These are phyloP conservation scores for Tuber melanosporum DNA, from an alignment of 495 filamentous ascomycete species.

Conservation along the genomic window DNA sequence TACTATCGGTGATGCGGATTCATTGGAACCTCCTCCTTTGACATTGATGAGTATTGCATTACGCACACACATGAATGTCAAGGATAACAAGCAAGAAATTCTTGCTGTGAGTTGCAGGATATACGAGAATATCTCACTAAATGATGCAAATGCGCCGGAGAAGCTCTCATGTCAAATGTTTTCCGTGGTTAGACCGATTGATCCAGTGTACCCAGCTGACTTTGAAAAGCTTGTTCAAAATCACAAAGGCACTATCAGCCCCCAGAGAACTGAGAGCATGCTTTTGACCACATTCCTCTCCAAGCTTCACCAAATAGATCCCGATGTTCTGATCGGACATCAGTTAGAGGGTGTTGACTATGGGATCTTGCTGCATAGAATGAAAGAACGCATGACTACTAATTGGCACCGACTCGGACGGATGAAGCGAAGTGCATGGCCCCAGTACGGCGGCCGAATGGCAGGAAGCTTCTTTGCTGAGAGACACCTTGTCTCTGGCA, in stretches of 20 bases:
- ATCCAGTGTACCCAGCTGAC: constrained; percentile 67
- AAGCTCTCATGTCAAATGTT: constrained; percentile 83
- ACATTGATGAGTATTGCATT: constrained; percentile 91
- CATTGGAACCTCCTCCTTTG: constrained; percentile 70
- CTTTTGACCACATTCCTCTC: constrained; percentile 83
- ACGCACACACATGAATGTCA: constrained; percentile 78
- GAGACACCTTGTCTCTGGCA: constrained; percentile 78
- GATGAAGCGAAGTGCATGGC: constrained; percentile 78
- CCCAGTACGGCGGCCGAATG: constrained; percentile 74
- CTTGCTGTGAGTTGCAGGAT: constrained; percentile 81
- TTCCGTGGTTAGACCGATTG: constrained; percentile 78
- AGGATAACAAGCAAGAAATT: constrained; percentile 95
- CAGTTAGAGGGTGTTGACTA: constrained; percentile 95
- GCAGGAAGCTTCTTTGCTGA: constrained; percentile 87
- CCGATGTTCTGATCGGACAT: constrained; percentile 92
- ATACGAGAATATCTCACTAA: constrained; percentile 82
- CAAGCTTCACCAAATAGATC: constrained; percentile 77
- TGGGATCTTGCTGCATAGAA: constrained; percentile 75
- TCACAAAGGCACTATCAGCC: constrained; percentile 65
- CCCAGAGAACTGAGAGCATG: constrained; percentile 73
- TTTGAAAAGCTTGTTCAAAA: constrained; percentile 66
- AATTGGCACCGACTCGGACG: constrained; percentile 90
- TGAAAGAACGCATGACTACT: constrained; percentile 83
- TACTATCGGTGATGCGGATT: constrained; percentile 65
- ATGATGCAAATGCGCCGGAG: constrained; percentile 80